Evolutionary conservation across 148 eudicot genomes (phyloP).

Genomic region (Silene conica): DNA sequence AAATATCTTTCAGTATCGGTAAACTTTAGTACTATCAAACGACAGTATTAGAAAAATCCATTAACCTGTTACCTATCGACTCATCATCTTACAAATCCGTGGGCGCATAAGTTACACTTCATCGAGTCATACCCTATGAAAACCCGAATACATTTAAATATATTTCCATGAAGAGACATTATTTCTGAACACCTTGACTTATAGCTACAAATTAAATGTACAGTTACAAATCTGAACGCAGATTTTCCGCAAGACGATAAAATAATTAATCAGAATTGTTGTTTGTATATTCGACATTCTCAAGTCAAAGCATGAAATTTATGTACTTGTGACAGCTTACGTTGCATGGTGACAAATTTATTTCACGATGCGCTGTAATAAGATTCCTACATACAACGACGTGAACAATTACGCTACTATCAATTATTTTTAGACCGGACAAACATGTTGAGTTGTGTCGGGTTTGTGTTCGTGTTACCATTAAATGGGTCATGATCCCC

Average conservation of each 20-base stretch:
- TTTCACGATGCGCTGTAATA: not conserved
- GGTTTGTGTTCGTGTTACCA: no score
- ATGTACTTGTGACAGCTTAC: not conserved
- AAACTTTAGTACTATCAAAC: no score
- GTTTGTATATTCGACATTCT: not conserved
- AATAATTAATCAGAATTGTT: not conserved
- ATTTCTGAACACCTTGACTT: not conserved
- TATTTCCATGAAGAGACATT: not conserved
- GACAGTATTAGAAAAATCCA: no score
- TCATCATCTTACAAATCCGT: no score
- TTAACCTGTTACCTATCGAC: no score
- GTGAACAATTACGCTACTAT: constrained; percentile 9
- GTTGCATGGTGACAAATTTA: constrained; percentile 5
- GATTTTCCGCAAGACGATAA: not conserved
- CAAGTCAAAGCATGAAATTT: not conserved
- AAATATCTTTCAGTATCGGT: no score
- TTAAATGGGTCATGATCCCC: no score
- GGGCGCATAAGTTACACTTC: no score
- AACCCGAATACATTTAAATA: no score
- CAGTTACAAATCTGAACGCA: not conserved
- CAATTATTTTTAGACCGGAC: not conserved
- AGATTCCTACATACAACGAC: constrained; percentile 4
- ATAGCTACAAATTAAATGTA: not conserved
- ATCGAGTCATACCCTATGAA: no score
- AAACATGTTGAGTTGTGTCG: no score